A percentile compares a stretch with the other conserved stretches of the same genome.
These are phyloP conservation scores for Cordyceps pruinosa DNA, from an alignment of 2,329 filamentous ascomycete species.

Conservation along the genomic window DNA sequence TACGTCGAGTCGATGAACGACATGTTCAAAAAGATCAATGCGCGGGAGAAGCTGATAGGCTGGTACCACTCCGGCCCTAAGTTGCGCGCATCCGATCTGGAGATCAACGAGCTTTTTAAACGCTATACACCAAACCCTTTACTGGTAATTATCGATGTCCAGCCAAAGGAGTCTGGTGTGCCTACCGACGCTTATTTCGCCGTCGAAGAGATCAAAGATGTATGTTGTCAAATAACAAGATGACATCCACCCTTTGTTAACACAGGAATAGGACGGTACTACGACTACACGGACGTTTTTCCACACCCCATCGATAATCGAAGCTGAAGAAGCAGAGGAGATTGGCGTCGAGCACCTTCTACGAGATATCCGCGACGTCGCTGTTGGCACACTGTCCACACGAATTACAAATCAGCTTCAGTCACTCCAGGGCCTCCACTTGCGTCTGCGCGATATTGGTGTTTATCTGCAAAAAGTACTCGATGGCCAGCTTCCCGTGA, in stretches of 20 bases:
- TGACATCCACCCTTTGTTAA: background rate
- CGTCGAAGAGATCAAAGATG: conserved; percentile 98
- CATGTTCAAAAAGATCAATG: conserved; percentile 99
- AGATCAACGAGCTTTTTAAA: conserved; percentile 99
- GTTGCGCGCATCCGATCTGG: conserved; percentile 88
- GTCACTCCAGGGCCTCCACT: conserved; percentile 90
- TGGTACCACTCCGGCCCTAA: conserved; percentile 99
- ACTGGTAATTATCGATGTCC: conserved; percentile 95
- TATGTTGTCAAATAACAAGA: conserved; percentile 39
- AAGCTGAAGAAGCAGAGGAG: conserved; percentile 97
- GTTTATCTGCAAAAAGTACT: conserved; percentile 94
- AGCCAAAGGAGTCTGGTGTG: conserved; percentile 95
- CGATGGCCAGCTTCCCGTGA: conserved; percentile 85
- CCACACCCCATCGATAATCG: conserved; percentile 95
- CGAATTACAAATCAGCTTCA: conserved; percentile 96
- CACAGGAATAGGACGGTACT: conserved; percentile 70
- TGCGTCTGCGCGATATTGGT: conserved; percentile 90
- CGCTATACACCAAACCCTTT: conserved; percentile 95
- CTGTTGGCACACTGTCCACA: conserved; percentile 91
- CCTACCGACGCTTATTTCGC: conserved; percentile 99
- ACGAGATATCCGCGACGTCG: conserved; percentile 95
- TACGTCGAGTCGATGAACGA: conserved; percentile 99
- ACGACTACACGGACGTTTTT: conserved; percentile 97
- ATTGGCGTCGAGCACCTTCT: conserved; percentile 97
- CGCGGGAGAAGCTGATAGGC: conserved; percentile 95